Evolutionary conservation across 2,329 filamentous ascomycete genomes (phyloP).

Genomic region (Nemania sp.): DNA sequence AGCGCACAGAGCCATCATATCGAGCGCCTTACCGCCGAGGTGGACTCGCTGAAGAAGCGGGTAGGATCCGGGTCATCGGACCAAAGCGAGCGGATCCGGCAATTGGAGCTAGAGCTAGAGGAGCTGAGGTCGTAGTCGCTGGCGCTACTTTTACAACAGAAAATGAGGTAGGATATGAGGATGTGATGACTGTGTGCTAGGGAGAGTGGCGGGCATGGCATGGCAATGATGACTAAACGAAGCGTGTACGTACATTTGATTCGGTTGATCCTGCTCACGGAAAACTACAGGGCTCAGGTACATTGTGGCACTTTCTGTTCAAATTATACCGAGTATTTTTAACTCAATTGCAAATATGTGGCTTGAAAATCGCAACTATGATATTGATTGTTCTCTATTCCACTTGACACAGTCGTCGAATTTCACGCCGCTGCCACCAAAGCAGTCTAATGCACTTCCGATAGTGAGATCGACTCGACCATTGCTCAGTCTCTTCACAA

Average conservation of each 20-base stretch:
- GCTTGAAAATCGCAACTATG: not conserved
- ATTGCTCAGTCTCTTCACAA: constrained; percentile 75
- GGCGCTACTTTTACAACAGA: constrained; percentile 17
- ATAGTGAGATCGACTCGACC: constrained; percentile 93
- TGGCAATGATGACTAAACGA: constrained; percentile 34
- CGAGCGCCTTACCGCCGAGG: constrained; percentile 67
- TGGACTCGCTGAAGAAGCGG: constrained; percentile 80
- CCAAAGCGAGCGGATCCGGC: constrained; percentile 69
- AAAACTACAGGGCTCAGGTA: constrained; percentile 23
- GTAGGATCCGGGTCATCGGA: constrained; percentile 63
- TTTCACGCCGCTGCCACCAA: constrained; percentile 83
- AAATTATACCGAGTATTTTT: not conserved
- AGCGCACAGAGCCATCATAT: constrained; percentile 78
- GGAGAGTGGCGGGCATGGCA: constrained; percentile 19
- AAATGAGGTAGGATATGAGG: constrained; percentile 22
- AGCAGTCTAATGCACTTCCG: constrained; percentile 93
- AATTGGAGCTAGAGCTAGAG: constrained; percentile 69
- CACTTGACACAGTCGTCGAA: constrained; percentile 89
- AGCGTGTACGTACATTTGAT: constrained; percentile 33
- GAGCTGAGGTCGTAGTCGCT: constrained; percentile 57
- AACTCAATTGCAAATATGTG: constrained; percentile 1
- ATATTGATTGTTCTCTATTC: constrained; percentile 61
- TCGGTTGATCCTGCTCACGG: constrained; percentile 26
- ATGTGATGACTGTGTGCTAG: constrained; percentile 11
- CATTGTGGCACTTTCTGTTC: constrained; percentile 15